phyloP scores from a whole-genome alignment of 352 stramenopile genomes.

The Globisporangium canariense region DNA sequence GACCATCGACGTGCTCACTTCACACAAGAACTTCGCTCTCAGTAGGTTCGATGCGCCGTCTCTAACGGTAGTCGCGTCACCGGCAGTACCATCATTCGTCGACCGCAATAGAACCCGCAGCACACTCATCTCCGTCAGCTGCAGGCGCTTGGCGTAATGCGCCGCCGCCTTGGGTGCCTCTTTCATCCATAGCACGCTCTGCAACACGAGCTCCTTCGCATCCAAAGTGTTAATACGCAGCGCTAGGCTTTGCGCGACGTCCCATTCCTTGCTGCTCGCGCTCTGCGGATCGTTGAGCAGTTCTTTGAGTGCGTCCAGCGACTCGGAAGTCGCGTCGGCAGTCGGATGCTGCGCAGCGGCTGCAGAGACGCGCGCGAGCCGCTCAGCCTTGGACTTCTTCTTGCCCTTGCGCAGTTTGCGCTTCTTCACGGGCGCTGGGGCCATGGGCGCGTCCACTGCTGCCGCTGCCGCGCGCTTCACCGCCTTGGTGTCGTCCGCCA shows the following conservation, averaged over 20 bases:
- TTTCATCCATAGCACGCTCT: slow-evolving; percentile 33
- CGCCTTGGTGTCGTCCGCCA: not conserved
- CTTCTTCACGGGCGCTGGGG: slow-evolving; percentile 9
- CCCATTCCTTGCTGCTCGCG: slow-evolving; percentile 35
- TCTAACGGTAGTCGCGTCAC: not conserved
- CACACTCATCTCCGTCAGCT: slow-evolving; percentile 28
- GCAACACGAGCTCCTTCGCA: slow-evolving; percentile 38
- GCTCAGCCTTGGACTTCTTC: slow-evolving; percentile 34
- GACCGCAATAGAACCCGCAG: slow-evolving; percentile 15
- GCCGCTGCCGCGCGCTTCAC: slow-evolving; percentile 5
- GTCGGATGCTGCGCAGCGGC: not conserved
- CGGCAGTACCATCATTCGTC: slow-evolving; percentile 3
- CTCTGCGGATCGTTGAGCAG: slow-evolving; percentile 10
- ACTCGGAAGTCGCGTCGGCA: not conserved
- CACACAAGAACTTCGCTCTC: slow-evolving; percentile 55
- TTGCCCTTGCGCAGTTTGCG: slow-evolving; percentile 28
- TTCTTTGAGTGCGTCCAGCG: slow-evolving; percentile 5
- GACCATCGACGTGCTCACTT: slow-evolving; percentile 36
- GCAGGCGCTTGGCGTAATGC: slow-evolving; percentile 65
- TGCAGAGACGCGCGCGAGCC: slow-evolving; percentile 12
- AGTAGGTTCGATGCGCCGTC: slow-evolving; percentile 21
- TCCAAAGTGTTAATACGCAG: slow-evolving; percentile 32
- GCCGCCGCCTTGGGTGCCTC: slow-evolving; percentile 46
- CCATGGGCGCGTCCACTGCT: not conserved
- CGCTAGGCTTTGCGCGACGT: slow-evolving; percentile 53